Evolutionary conservation across 78 protist genomes (phyloP).

Genomic region (Dictyostelium brefeldianum): DNA sequence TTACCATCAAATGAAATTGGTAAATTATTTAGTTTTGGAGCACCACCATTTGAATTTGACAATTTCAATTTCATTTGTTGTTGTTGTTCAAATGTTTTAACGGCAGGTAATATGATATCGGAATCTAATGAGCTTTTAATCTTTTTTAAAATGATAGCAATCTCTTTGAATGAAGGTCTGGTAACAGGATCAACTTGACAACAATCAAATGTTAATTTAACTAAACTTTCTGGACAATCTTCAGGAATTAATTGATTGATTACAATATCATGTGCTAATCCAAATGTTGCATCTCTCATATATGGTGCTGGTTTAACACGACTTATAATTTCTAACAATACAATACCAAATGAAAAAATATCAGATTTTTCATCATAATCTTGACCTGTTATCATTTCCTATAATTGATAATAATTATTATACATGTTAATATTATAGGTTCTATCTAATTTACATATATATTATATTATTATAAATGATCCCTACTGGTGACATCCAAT

Average conservation of each 20-base stretch:
- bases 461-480: too few relatives aligned
- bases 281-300: conserved; percentile 56
- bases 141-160: conserved; percentile 10
- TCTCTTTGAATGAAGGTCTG: conserved; percentile 66
- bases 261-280: conserved; percentile 31
- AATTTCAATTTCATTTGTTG: background rate
- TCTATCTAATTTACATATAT: background rate
- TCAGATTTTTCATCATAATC: conserved; percentile 76
- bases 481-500: conserved; percentile 81
- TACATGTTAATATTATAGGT: background rate
- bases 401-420: background rate
- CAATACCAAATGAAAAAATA: conserved; percentile 78
- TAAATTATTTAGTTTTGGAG: conserved; percentile 2
- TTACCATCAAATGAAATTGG: background rate
- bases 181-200: conserved; percentile 25
- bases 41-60: background rate
- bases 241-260: conserved; percentile 30
- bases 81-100: conserved; percentile 19
- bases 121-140: conserved; percentile 12
- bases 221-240: conserved; percentile 58
- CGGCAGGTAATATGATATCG: conserved; percentile 19
- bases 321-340: conserved; percentile 57
- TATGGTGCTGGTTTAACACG: conserved; percentile 69
- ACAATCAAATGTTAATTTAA: conserved; percentile 41
- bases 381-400: conserved; percentile 58